Percentiles rank a stretch among this genome's conserved stretches.
Evolutionary conservation across 768 basidiomycete genomes (phyloP).

Genomic region (Mrakia gelida): DNA sequence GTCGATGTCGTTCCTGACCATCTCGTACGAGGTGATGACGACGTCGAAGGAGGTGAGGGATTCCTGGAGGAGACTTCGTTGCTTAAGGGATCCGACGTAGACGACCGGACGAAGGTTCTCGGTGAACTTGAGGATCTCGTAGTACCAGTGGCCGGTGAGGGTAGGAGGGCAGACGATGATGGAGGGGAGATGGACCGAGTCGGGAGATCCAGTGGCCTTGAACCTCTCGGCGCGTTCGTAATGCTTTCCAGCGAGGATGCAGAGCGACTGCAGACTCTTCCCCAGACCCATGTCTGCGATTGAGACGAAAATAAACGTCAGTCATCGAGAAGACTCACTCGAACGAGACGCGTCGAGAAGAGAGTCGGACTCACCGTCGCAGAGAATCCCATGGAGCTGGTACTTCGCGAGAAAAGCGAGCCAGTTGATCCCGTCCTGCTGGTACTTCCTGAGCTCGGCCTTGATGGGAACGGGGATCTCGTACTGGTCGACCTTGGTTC

Average conservation of each 20-base stretch:
- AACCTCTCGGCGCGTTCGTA: conserved; percentile 70
- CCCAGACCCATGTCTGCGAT: conserved; percentile 92
- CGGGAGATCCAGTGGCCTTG: conserved; percentile 62
- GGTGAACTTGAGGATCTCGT: conserved; percentile 90
- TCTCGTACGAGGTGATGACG: conserved; percentile 97
- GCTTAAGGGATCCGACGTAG: conserved; percentile 81
- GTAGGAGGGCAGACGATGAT: conserved; percentile 96
- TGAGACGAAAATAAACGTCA: background rate
- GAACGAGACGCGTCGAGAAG: background rate
- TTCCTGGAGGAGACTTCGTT: conserved; percentile 64
- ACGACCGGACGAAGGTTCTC: conserved; percentile 76
- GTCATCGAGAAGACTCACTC: background rate
- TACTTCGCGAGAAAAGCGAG: conserved; percentile 96
- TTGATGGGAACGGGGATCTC: conserved; percentile 79
- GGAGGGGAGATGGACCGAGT: conserved; percentile 81
- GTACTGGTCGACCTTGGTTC: conserved; percentile 89
- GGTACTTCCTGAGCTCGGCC: conserved; percentile 92
- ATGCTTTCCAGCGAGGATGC: conserved; percentile 91
- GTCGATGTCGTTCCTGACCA: conserved; percentile 86
- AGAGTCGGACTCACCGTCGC: conserved; percentile 65
- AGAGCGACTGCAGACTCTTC: conserved; percentile 95
- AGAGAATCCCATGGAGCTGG: conserved; percentile 94
- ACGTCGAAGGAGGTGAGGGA: conserved; percentile 71
- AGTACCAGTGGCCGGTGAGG: conserved; percentile 97
- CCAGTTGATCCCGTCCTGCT: conserved; percentile 98